A percentile compares a stretch with the other conserved stretches of the same genome.
Conservation (phyloP, 2,329 filamentous ascomycete genomes). For the Eutypella sp. region DNA sequence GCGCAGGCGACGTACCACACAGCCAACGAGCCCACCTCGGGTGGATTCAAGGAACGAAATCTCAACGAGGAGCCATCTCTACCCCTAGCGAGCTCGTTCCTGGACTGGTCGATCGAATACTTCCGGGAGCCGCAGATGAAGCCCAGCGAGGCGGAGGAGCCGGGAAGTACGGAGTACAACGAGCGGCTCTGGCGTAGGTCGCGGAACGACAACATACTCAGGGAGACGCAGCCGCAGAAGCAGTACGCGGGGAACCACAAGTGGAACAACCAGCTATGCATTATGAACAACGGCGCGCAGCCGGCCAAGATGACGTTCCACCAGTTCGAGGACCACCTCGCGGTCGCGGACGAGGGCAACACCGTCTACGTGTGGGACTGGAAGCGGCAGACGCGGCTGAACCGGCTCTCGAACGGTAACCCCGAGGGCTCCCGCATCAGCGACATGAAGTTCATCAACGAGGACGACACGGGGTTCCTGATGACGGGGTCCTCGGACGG, state of each 20-base stretch:
- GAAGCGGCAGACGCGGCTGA: constrained; percentile 69
- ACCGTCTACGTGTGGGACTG: constrained; percentile 93
- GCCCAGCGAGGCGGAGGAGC: constrained; percentile 89
- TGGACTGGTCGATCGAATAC: constrained; percentile 96
- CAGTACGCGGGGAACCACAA: constrained; percentile 77
- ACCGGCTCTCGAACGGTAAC: constrained; percentile 91
- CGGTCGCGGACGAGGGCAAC: constrained; percentile 89
- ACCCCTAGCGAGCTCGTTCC: constrained; percentile 76
- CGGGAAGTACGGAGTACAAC: constrained; percentile 94
- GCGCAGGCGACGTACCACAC: constrained; percentile 68
- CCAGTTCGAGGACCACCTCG: constrained; percentile 94
- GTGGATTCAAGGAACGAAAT: constrained; percentile 63
- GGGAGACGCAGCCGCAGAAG: constrained; percentile 91
- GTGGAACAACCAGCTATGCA: constrained; percentile 75
- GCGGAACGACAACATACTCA: constrained; percentile 86
- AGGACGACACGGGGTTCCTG: constrained; percentile 90
- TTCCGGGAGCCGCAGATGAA: constrained; percentile 99
- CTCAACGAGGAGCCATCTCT: constrained; percentile 56
- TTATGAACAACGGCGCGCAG: constrained; percentile 85
- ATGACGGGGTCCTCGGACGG: constrained; percentile 96
- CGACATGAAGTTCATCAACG: constrained; percentile 95
- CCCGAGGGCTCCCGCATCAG: constrained; percentile 87
- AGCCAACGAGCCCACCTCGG: constrained; percentile 73
- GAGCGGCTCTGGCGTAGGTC: constrained; percentile 87
- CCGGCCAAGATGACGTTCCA: constrained; percentile 93